Evolutionary conservation across 768 basidiomycete species (phyloP), one percentile per base, ranked within the genome.

Genomic region (Stropharia rugosoannulata): DNA sequence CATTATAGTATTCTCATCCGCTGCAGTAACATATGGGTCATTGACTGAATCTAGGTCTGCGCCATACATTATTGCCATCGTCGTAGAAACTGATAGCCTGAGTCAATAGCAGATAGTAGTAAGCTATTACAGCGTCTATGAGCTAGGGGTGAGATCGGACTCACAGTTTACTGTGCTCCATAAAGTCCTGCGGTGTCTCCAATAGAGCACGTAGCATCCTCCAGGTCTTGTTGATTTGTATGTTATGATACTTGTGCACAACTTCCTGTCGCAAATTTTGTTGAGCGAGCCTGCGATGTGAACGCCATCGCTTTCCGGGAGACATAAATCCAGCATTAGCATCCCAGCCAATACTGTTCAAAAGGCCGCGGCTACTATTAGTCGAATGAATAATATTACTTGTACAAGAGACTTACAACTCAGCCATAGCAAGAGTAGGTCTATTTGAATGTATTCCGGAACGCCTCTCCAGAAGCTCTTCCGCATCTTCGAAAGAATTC

Each of bases 371-470:
- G 7, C n/a, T n/a, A n/a, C n/a, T n/a, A n/a, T 8, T 11, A 18
- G 22, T 22, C 4, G 29, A 22, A n/a, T 15, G 19, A 11, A 0
- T 16, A 8, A 27, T 11, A 8, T 11, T 35, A n/a, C 11, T 22
- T 2, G 22, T 9, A n/a, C 4, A n/a, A 39, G 6, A n/a, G 13
- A 32, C 54, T 55, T 32, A 59, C 58, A 59, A 16, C 36, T 39
- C 16, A n/a, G 44, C 32, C 15, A 57, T 56, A 13, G 60, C 49
- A 6, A 58, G 50, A 9, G 73, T 71, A 25, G 78, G 79, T 5
- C 79, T 69, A 47, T 73, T 75, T 10, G 78, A 78, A 50, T 80
- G 79, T 35, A 74, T 75, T 1, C 74, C 68, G 0, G 76, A 75
- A 10, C 76, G 70, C 48, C 76, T 77, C 57, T 80, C 79, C 11